Evolutionary conservation across 306 rosid genomes (phyloP), one percentile per base, ranked within the genome.

Genomic region (Benincasa hispida): DNA sequence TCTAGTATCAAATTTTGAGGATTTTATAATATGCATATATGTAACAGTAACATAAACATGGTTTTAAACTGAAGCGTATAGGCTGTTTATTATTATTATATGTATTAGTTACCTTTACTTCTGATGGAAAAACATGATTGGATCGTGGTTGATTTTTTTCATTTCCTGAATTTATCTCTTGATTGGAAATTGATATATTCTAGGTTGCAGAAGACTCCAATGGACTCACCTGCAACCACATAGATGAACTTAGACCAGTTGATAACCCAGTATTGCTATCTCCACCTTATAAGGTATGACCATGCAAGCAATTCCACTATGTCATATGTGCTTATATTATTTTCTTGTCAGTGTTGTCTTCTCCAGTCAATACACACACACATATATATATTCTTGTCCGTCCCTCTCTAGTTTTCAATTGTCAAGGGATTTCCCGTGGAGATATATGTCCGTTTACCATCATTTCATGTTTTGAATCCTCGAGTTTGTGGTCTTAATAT

Each of bases 231-330:
- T 34, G 63, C 24, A 30, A 56, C 47, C 54, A 53, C 45, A 35
- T 32, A 57, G 47, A 28, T 76, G 51, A 68, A 13, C 74, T 68
- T 22, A 42, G 56, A 39, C 35, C 74, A 68, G 54, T 42, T 12
- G 74, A 68, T 68, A 41, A 10, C 18, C 28, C 57, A 0, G 47
- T 28, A 27, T 21, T 28, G 24, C 28, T 32, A 51, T 72, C 76
- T 50, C 76, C 76, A 72, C 76, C 61, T 72, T 72, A 72, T 51
- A 48, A 72, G 76, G 76, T 72, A 51, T 15, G 61, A 15, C 8
- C 42, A n/a, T 72, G 19, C 54, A 51, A 30, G 30, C 19, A 50
- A 50, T 61, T 47, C 75, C 27, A 47, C 53, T 17, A 8, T 28
- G 41, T 50, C 45, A 30, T 18, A 5, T 30, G 27, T 18, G 28